Base-by-base conservation (phyloP, 768 basidiomycete genomes). In the Collybia nuda region DNA sequence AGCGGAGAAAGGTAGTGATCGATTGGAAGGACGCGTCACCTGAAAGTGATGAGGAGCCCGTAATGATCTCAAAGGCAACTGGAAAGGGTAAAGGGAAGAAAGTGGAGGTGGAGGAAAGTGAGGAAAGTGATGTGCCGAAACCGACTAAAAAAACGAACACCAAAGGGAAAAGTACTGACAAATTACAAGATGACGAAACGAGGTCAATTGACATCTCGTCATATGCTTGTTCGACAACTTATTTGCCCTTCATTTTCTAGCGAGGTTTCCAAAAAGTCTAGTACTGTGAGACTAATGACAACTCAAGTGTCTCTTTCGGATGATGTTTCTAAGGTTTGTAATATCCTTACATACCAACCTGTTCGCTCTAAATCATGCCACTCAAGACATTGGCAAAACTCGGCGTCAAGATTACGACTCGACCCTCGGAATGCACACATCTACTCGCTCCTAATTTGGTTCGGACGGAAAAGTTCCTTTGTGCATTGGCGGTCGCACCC, bases 401-500 rank as follows among this genome's bases (percentile, higher is more conserved):
- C 0, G 93, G 92, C 0, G 85, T 80, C 6, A 83, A 78, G 55
- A 70, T 84, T 50, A 82, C 82, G 6, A 74, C 77, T 1, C 78
- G 81, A 28, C 74, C 86, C 0, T 60, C 65, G 1, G 84, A 91
- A 47, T 91, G 87, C 59, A 96, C 92, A 0, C 90, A 95, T 67
- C 75, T 97, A 11, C 66, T 96, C 41, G 80, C 82, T 8, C 79
- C 77, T 28, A 72, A 74, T 22, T 72, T 95, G 21, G 82, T 86
- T 5, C 80, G 93, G 4, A 96, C 94, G 1, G 89, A 93, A 62
- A 97, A 96, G 64, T 88, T 96, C 62, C 73, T 97, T 0, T 84
- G 84, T 57, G 90, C 90, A 0, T 70, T 96, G 56, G 75, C 88
- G 0, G 67, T 66, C 0, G 81, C 78, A 0, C 85, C 88, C 0